Conservation (phyloP, 2,329 filamentous ascomycete species). For the Cladosporium oxysporum region DNA sequence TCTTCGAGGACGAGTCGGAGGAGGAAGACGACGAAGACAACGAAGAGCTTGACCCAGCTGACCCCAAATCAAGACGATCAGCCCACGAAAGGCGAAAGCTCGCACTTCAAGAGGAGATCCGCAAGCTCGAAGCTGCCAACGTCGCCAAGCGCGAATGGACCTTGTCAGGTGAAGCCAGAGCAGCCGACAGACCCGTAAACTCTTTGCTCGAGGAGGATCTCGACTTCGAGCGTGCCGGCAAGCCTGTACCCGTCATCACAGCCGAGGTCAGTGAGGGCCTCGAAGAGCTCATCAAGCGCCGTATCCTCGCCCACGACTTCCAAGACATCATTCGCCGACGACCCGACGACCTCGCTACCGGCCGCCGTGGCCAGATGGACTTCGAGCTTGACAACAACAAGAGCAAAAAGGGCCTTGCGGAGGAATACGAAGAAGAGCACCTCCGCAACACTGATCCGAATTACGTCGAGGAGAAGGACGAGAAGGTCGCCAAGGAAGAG, state of each 20-base stretch:
- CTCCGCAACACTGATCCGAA: slow-evolving; percentile 74
- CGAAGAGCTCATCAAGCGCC: slow-evolving; percentile 89
- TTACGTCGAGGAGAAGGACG: slow-evolving; percentile 78
- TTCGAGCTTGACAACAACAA: slow-evolving; percentile 86
- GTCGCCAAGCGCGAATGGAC: slow-evolving; percentile 92
- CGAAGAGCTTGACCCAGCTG: slow-evolving; percentile 63
- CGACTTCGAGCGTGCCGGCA: slow-evolving; percentile 93
- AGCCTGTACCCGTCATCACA: slow-evolving; percentile 91
- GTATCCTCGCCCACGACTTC: slow-evolving; percentile 86
- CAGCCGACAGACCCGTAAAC: slow-evolving; percentile 79
- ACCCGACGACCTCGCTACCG: slow-evolving; percentile 69
- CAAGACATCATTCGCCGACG: slow-evolving; percentile 85
- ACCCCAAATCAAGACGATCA: slow-evolving; percentile 73
- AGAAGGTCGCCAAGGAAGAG: slow-evolving; percentile 74
- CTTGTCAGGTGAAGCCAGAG: slow-evolving; percentile 82
- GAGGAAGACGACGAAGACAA: slow-evolving; percentile 62
- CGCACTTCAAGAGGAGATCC: slow-evolving; percentile 85
- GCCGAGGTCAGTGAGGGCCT: slow-evolving; percentile 88
- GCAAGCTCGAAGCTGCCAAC: slow-evolving; percentile 83
- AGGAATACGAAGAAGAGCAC: slow-evolving; percentile 93
- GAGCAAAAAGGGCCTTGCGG: slow-evolving; percentile 81
- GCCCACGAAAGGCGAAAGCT: slow-evolving; percentile 85
- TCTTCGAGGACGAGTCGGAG: slow-evolving; percentile 78
- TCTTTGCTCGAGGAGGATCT: slow-evolving; percentile 92
- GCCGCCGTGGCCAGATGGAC: slow-evolving; percentile 64